These are phyloP conservation scores for Arxiozyma telluris DNA, from an alignment of 1,139 yeast genomes.

Conservation along the genomic window DNA sequence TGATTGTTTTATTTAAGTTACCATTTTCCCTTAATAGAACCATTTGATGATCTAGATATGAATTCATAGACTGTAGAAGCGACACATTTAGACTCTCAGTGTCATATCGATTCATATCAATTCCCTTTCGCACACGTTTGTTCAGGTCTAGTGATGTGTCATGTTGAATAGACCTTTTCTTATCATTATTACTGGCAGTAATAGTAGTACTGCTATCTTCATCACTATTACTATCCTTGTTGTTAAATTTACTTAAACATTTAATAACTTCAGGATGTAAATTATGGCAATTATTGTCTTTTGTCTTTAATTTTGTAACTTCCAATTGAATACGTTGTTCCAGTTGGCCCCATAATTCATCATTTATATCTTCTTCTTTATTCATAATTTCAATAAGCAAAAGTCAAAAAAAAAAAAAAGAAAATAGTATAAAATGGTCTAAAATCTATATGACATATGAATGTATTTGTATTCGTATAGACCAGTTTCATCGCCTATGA, in stretches of 20 bases:
- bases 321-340: neutral
- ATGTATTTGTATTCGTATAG: neutral
- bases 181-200: neutral
- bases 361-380: neutral
- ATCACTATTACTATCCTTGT: neutral
- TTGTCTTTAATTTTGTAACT: neutral
- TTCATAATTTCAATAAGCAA: neutral
- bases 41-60: conserved; percentile 24
- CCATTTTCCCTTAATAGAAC: neutral
- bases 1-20: conserved; percentile 18
- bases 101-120: conserved; percentile 8
- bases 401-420: neutral
- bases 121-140: conserved; percentile 3
- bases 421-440: too few species aligned
- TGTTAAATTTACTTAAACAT: neutral
- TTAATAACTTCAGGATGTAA: conserved; percentile 15
- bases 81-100: conserved; percentile 2
- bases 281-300: conserved; percentile 10
- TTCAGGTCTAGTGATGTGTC: neutral
- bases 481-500: too few species aligned
- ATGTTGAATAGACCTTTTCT: neutral
- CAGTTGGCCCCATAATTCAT: neutral
- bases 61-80: conserved; percentile 10
- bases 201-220: neutral
- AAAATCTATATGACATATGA: too few species aligned